Evolutionary conservation across 768 basidiomycete genomes (phyloP).

Genomic region (Phanerochaete sordida): DNA sequence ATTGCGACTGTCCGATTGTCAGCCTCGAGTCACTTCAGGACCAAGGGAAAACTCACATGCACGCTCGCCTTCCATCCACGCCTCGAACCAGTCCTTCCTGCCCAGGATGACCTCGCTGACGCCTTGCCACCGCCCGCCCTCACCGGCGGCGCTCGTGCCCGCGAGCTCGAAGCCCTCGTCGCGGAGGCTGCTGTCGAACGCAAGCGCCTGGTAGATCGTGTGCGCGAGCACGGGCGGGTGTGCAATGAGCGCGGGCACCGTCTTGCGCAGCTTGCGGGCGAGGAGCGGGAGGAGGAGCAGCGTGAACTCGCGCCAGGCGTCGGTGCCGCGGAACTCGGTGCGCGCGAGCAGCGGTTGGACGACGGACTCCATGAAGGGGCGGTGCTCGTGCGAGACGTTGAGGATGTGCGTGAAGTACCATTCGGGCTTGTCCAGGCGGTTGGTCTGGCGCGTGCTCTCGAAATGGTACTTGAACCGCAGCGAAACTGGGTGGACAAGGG

Average conservation of each 20-base stretch:
- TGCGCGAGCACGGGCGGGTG: conserved; percentile 89
- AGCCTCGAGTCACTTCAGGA: too few species aligned
- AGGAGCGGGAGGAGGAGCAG: conserved; percentile 74
- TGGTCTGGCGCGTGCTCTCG: conserved; percentile 81
- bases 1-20: conserved; percentile 86
- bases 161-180: conserved; percentile 70
- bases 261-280: conserved; percentile 68
- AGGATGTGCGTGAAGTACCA: conserved; percentile 95
- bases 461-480: conserved; percentile 95
- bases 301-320: conserved; percentile 87
- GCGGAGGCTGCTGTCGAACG: conserved; percentile 77
- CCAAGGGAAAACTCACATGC: conserved; percentile 58
- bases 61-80: conserved; percentile 88
- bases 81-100: conserved; percentile 83
- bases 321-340: conserved; percentile 60
- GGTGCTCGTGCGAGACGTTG: conserved; percentile 84
- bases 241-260: conserved; percentile 68
- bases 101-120: conserved; percentile 80
- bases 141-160: conserved; percentile 42
- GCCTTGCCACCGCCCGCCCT: conserved; percentile 58
- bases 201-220: conserved; percentile 88
- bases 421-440: conserved; percentile 95
- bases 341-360: conserved; percentile 66
- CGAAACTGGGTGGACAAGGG: conserved; percentile 77
- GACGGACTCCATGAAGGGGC: conserved; percentile 69